Evolutionary conservation across 2,329 filamentous ascomycete species (phyloP).

Genomic region (Myriangium duriaei): DNA sequence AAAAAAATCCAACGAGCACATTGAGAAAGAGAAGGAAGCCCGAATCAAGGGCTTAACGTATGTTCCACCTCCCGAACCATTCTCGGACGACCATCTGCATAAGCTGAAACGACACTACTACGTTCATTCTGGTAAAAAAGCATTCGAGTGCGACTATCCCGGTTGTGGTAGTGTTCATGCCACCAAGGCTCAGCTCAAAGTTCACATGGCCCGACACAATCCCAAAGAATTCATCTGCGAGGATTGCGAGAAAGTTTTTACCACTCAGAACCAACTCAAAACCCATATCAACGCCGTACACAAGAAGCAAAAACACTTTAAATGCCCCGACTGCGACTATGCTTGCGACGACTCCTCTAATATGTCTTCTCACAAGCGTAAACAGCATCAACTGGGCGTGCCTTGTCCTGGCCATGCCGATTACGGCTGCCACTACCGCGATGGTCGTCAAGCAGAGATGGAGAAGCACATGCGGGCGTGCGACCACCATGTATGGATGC

Average conservation of each 20-base stretch:
- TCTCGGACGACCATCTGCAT: slow-evolving; percentile 9
- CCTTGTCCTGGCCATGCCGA: slow-evolving; percentile 4
- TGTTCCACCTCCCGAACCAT: slow-evolving; percentile 5
- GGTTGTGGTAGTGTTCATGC: slow-evolving; percentile 8
- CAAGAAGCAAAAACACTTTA: slow-evolving; percentile 9
- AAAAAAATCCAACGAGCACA: slow-evolving; percentile 9
- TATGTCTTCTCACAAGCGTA: slow-evolving; percentile 8
- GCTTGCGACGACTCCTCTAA: slow-evolving; percentile 9
- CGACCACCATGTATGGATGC: slow-evolving; percentile 6
- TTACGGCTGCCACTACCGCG: slow-evolving; percentile 4
- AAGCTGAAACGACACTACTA: slow-evolving; percentile 9
- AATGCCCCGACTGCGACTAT: slow-evolving; percentile 9
- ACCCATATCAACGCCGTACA: slow-evolving; percentile 9
- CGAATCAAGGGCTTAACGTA: slow-evolving; percentile 6
- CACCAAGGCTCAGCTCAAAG: slow-evolving; percentile 8
- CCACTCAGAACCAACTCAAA: slow-evolving; percentile 9
- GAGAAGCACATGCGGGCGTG: slow-evolving; percentile 8
- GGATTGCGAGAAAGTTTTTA: slow-evolving; percentile 8
- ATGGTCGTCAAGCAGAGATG: slow-evolving; percentile 8
- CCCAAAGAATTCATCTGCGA: slow-evolving; percentile 9
- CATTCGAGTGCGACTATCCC: slow-evolving; percentile 9
- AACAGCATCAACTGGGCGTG: slow-evolving; percentile 8
- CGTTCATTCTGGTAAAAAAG: slow-evolving; percentile 9
- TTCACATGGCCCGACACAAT: slow-evolving; percentile 8
- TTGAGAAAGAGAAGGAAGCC: slow-evolving; percentile 8